Evolutionary conservation across 305 asterid species (phyloP), one percentile per base, ranked within the genome.

Genomic region (Fraxinus paxiana): DNA sequence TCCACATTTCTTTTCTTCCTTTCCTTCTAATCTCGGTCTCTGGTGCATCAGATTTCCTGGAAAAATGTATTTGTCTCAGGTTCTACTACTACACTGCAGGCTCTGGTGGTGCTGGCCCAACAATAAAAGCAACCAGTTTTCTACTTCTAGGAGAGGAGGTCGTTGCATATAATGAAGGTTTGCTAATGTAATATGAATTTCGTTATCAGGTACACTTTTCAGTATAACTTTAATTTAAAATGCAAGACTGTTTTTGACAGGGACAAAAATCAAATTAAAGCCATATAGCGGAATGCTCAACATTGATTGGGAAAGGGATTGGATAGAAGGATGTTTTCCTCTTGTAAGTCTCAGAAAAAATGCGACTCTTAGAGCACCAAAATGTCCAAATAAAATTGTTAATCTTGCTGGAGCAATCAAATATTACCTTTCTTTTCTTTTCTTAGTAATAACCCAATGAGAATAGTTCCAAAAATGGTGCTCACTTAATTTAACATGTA

Each of bases 121-220:
- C 31, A 30, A 30, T 30, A 35, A 18, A 9, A 82, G 88, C 98
- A 2, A 94, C 97, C 76, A 92, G 98, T 81, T 95, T 95, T 85
- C 88, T 94, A 86, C 99, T 95, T 86, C 92, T 95, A 26, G 99
- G 98, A 83, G 97, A 95, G 88, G 95, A 95, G 78, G 99, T 93
- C 48, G 84, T 92, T 82, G 99, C 99, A 70, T 95, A 91, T 80
- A 91, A 87, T 80, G 92, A 92, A 95, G 99, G 99, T 95, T 77
- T 20, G 84, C 65, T 41, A 24, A 35, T 41, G 13, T 4, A 70
- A 46, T 18, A 0, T 28, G 24, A 33, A 5, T 41, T 24, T 13
- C 10, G 75, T 51, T 69, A 20, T 61, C 33, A 22, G 9, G 65
- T 46, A 54, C 30, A 56, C 43, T 18, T 51, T 37, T 1, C 48